phyloP scores from a whole-genome alignment of 306 rosid species.

The Leucaena leucocephala region DNA sequence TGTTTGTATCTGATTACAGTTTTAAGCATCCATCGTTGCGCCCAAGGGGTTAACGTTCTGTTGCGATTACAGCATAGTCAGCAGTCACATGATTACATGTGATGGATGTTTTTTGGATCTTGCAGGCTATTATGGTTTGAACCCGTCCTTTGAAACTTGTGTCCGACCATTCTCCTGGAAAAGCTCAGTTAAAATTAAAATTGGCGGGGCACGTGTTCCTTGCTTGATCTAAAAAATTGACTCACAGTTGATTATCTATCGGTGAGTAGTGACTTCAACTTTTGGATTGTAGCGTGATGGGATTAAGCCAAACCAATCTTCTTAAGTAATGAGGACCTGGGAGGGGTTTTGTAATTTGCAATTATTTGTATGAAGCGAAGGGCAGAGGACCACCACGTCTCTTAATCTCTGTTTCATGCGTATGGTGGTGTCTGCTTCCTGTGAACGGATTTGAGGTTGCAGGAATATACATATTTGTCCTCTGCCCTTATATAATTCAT shows the following conservation, averaged over 20 bases:
- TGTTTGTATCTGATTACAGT: background rate
- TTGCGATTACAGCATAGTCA: background rate
- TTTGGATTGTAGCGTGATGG: background rate
- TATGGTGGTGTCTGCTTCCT: conserved; percentile 37
- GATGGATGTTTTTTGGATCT: conserved; percentile 47
- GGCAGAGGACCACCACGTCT: conserved; percentile 11
- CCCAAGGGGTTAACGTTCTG: background rate
- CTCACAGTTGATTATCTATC: background rate
- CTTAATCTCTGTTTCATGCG: conserved; percentile 40
- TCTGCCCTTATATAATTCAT: conserved; percentile 23
- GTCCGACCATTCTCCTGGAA: conserved; percentile 36
- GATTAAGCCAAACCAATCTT: background rate
- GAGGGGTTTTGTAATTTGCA: no score
- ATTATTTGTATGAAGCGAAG: no score
- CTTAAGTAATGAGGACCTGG: no score
- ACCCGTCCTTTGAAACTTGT: conserved; percentile 28
- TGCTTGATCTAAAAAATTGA: background rate
- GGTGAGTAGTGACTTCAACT: background rate
- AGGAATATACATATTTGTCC: conserved; percentile 15
- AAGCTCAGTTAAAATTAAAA: conserved; percentile 10
- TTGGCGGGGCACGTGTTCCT: conserved; percentile 18
- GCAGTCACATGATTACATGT: conserved; percentile 48
- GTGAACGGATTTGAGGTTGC: conserved; percentile 22
- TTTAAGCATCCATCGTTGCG: conserved; percentile 5
- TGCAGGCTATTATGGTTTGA: conserved; percentile 32